Conservation (phyloP, 345 rosid species). For the Draba incana region DNA sequence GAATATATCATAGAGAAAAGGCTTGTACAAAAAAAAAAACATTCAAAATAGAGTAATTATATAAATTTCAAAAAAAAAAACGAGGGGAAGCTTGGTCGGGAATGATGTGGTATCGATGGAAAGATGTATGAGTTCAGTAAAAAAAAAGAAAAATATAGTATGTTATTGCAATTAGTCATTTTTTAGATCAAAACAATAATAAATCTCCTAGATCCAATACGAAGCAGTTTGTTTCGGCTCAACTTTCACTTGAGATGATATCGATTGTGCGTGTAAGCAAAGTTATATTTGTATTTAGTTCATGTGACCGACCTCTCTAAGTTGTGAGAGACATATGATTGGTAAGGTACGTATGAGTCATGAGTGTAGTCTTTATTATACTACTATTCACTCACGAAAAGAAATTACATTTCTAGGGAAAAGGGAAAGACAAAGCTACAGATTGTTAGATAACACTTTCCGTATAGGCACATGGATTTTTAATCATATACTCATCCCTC, state of each 20-base stretch:
- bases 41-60: background rate
- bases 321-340: slow-evolving; percentile 21
- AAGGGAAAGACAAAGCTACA: slow-evolving; percentile 17
- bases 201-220: background rate
- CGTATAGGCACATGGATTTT: slow-evolving; percentile 27
- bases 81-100: no score
- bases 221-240: background rate
- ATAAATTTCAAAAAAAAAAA: no score
- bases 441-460: slow-evolving; percentile 18
- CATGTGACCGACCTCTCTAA: slow-evolving; percentile 34
- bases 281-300: slow-evolving; percentile 4
- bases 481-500: no score
- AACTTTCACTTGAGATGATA: slow-evolving; percentile 10
- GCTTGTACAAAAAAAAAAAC: no score
- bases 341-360: slow-evolving; percentile 13
- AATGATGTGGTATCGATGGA: no score
- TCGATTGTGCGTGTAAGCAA: slow-evolving; percentile 4
- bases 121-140: no score
- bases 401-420: slow-evolving; percentile 21
- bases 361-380: slow-evolving; percentile 11
- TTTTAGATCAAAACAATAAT: background rate
- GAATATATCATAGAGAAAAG: no score
- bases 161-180: background rate
- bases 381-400: slow-evolving; percentile 18
- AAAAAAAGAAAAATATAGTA: no score